Evolutionary conservation across 768 basidiomycete genomes (phyloP).

Genomic region (Lepiota venenata): DNA sequence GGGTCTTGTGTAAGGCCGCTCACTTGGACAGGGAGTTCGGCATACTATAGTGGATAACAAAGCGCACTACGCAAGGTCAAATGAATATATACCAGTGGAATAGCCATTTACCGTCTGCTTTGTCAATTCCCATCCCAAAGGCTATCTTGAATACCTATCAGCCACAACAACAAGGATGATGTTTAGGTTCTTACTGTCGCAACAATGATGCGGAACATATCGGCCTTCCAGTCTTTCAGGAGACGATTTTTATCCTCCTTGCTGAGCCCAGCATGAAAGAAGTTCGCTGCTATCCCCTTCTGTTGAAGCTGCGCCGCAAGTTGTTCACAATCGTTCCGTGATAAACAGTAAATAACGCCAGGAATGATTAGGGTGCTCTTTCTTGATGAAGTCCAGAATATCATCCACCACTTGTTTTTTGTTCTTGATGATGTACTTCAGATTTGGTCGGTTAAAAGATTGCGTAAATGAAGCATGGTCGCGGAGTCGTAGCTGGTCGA

Average conservation of each 20-base stretch:
- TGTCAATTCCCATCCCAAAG: constrained; percentile 98
- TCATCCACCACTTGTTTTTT: constrained; percentile 45
- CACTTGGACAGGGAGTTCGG: constrained; percentile 86
- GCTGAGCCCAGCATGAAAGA: constrained; percentile 85
- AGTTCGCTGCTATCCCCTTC: constrained; percentile 58
- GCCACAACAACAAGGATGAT: neutral
- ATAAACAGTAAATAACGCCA: constrained; percentile 85
- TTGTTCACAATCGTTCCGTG: constrained; percentile 74
- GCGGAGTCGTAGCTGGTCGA: constrained; percentile 59
- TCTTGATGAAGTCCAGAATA: constrained; percentile 67
- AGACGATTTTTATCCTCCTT: constrained; percentile 57
- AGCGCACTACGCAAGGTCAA: constrained; percentile 58
- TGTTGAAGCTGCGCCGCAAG: constrained; percentile 67
- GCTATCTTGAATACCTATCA: constrained; percentile 56
- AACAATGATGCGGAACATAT: constrained; percentile 76
- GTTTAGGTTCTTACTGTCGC: constrained; percentile 67
- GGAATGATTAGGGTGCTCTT: constrained; percentile 52
- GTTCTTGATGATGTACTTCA: constrained; percentile 64
- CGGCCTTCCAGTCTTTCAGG: constrained; percentile 73
- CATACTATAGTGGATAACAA: constrained; percentile 84
- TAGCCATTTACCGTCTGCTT: constrained; percentile 57
- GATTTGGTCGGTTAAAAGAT: constrained; percentile 94
- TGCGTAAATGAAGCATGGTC: constrained; percentile 62
- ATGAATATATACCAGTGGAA: neutral
- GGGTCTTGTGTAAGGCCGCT: constrained; percentile 14